These are phyloP conservation scores for Mrakia blollopis DNA, from an alignment of 768 basidiomycete species.

Conservation along the genomic window DNA sequence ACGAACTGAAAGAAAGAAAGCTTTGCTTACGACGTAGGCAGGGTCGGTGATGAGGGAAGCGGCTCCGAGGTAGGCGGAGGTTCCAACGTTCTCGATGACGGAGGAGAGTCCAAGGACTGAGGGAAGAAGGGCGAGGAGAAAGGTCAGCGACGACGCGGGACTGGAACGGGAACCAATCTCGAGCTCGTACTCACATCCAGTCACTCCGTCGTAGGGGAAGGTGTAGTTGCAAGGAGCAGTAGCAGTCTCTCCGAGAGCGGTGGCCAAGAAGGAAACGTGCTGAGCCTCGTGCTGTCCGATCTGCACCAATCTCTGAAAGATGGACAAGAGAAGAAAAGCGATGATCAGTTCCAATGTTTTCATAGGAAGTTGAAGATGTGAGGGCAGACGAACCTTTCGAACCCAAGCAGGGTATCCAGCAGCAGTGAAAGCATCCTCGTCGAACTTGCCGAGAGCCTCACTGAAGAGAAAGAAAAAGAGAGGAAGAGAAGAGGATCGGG, in stretches of 20 bases:
- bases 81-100: slow-evolving; percentile 55
- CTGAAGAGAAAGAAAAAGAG: neutral
- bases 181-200: neutral
- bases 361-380: neutral
- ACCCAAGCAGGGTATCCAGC: slow-evolving; percentile 51
- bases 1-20: neutral
- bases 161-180: neutral
- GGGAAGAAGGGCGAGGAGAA: slow-evolving; percentile 13
- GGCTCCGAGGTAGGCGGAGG: slow-evolving; percentile 59
- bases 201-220: slow-evolving; percentile 52
- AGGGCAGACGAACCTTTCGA: slow-evolving; percentile 35
- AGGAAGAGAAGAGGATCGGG: neutral
- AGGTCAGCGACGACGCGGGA: neutral
- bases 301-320: slow-evolving; percentile 40
- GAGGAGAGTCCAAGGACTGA: slow-evolving; percentile 47
- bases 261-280: slow-evolving; percentile 56
- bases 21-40: neutral
- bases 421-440: slow-evolving; percentile 49
- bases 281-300: slow-evolving; percentile 55
- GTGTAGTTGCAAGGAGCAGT: slow-evolving; percentile 57
- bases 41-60: slow-evolving; percentile 23
- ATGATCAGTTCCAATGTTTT: neutral
- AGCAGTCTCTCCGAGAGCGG: slow-evolving; percentile 49
- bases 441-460: slow-evolving; percentile 50
- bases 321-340: neutral